Base-by-base conservation (phyloP, 225 moss, liverwort and hornwort genomes). In the Bryoerythrophyllum caledonicum region DNA sequence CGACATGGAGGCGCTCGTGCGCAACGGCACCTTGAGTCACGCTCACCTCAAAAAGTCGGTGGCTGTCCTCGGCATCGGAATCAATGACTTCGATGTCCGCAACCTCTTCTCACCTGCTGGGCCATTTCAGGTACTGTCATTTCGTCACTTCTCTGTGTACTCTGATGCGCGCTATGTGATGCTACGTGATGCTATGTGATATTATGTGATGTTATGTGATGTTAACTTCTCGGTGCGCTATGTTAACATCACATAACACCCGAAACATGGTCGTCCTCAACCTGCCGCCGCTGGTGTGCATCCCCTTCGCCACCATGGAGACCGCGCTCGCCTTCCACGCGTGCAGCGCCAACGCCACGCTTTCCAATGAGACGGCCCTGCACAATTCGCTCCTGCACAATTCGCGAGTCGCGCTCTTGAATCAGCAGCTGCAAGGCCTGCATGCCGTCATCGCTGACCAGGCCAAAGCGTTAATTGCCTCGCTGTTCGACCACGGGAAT, bases 21-120 rank as follows among this genome's bases (percentile, higher is more conserved):
- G 7, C 0, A 35, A 11, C 0, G 21, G 23, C 4, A 6, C 12
- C 34, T 19, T 82, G 6, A 20, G 62, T 24, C 10, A 41, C 27
- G 3, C 3, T 0, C 71, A 74, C 20, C 74, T 86, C 10, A 7
- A 8, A 2, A 27, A 80, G 1, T 86, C 86, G 0, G 82, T 86
- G 27, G 40, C 77, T 7, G 9, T 80, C 23, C 62, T 86, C 14
- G 73, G 51, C 26, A 70, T 83, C 6, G 82, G 82, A 21, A 3
- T 67, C 32, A 86, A 86, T 40, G 80, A 83, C 80, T 86, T 82
- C 9, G 67, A 70, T 13, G 2, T n/a, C 62, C 74, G 72, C 76
- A 82, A 86, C 52, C 11, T 8, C 40, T 2, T 4, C n/a, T n/a
- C n/a, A n/a, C n/a, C n/a, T 0, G 25, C 2, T 37, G 15, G 53